Evolutionary conservation across 2,329 filamentous ascomycete genomes (phyloP), one percentile per base, ranked within the genome.

Genomic region (Eutypa lata): DNA sequence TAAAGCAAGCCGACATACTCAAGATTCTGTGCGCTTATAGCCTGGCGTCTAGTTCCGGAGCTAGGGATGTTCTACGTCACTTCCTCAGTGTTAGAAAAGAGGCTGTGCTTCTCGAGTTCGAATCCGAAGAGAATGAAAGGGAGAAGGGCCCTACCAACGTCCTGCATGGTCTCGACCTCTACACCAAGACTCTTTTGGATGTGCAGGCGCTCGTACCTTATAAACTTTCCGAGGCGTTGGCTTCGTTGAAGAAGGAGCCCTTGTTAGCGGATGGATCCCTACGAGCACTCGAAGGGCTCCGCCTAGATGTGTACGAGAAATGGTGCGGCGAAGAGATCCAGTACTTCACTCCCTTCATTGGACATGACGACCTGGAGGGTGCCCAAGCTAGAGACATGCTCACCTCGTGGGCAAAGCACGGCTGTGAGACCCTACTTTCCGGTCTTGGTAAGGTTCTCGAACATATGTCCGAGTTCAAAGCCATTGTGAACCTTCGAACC

Each of bases 241-340:
- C 78, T 7, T 80, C 77, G 21, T 70, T 96, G 5, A 93, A 93
- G 68, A 79, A 80, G 49, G 80, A 81, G 7, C 83, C 87, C 0
- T 75, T 97, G 13, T 73, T 97, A 3, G 82, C 83, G n/a, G 89
- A 95, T 65, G 71, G 79, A 1, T 78, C 85, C 1, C 74, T 97
- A 18, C 79, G 80, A 50, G 71, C 74, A 1, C 70, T 94, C 1
- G 83, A 89, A 58, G 87, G 87, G 16, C 73, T 96, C 13, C 83
- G 89, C 35, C 73, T 97, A 24, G 91, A 96, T 64, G 73, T 94
- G 10, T 85, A 90, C 63, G 84, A 87, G 57, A 80, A 80, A 19
- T 96, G 91, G 89, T 89, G 94, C 57, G 81, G 88, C 18, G 85
- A 91, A 7, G 90, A 95, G 55, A 89, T 96, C 42, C 83, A 83